A percentile compares a stretch with the other conserved stretches of the same genome.
Evolutionary conservation across 2,329 filamentous ascomycete genomes (phyloP).

Genomic region (Nemania abortiva): DNA sequence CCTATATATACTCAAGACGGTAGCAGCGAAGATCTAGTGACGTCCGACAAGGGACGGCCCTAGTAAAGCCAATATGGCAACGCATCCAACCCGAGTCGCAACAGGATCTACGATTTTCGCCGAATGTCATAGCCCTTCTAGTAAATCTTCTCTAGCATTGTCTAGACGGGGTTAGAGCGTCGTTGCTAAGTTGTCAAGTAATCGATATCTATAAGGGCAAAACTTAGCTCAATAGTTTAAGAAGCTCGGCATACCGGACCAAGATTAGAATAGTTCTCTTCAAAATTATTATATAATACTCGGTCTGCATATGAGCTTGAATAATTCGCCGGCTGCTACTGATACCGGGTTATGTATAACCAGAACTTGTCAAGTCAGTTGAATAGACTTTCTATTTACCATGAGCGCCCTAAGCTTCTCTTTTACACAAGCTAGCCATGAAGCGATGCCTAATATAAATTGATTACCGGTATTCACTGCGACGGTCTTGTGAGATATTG

Average conservation of each 20-base stretch:
- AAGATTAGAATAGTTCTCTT: no score
- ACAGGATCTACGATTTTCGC: neutral
- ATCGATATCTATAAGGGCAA: neutral
- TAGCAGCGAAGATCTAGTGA: neutral
- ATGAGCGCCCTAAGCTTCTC: neutral
- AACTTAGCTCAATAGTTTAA: neutral
- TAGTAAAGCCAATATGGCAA: neutral
- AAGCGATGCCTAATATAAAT: neutral
- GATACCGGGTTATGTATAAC: neutral
- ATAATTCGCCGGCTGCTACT: no score
- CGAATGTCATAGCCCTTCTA: neutral
- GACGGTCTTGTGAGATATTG: neutral
- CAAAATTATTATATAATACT: no score
- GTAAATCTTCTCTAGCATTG: neutral
- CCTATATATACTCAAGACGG: neutral
- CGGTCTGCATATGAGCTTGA: no score
- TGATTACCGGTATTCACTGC: neutral
- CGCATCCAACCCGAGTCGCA: neutral
- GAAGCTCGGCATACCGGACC: neutral
- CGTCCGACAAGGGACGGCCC: neutral
- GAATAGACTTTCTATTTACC: neutral
- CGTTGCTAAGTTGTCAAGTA: neutral
- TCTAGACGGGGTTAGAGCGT: neutral
- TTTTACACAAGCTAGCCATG: neutral
- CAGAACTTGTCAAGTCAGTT: neutral